phyloP scores from a whole-genome alignment of 306 rosid species.

The Quercus gilva region DNA sequence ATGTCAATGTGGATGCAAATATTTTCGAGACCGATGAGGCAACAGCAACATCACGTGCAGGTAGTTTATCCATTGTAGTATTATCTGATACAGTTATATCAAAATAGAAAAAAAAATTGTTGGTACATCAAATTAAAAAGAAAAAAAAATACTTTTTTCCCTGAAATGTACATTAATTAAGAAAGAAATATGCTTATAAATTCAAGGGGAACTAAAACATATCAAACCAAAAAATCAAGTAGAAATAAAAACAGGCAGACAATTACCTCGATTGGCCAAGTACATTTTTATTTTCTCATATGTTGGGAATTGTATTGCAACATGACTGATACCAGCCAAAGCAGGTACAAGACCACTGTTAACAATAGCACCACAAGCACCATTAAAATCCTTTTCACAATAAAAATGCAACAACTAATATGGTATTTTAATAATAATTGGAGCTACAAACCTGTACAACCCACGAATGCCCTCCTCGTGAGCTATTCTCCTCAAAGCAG shows the following conservation, averaged over 20 bases:
- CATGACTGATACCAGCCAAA: constrained; percentile 87
- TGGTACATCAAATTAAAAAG: not conserved
- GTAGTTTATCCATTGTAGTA: constrained; percentile 59
- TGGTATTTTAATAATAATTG: constrained; percentile 1
- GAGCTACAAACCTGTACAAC: constrained; percentile 66
- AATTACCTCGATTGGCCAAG: constrained; percentile 66
- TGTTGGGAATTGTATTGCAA: constrained; percentile 83
- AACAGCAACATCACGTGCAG: constrained; percentile 79
- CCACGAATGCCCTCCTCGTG: constrained; percentile 92
- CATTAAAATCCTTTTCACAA: constrained; percentile 8
- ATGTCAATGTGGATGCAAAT: constrained; percentile 85
- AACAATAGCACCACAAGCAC: constrained; percentile 16
- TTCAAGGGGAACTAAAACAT: not conserved
- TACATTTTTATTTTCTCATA: constrained; percentile 70
- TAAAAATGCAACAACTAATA: constrained; percentile 4
- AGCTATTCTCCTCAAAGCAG: constrained; percentile 86
- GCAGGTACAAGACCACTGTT: constrained; percentile 92
- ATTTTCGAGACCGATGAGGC: constrained; percentile 86
- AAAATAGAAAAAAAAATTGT: not conserved
- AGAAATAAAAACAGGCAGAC: constrained; percentile 9
- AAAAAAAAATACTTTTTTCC: not conserved
- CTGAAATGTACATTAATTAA: not conserved
- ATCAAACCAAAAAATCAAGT: not conserved
- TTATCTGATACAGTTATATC: constrained; percentile 41
- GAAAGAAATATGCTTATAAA: not conserved